These are phyloP conservation scores for Mucor mucedo DNA, from an alignment of 371 early-diverging fungal species.

Conservation along the genomic window DNA sequence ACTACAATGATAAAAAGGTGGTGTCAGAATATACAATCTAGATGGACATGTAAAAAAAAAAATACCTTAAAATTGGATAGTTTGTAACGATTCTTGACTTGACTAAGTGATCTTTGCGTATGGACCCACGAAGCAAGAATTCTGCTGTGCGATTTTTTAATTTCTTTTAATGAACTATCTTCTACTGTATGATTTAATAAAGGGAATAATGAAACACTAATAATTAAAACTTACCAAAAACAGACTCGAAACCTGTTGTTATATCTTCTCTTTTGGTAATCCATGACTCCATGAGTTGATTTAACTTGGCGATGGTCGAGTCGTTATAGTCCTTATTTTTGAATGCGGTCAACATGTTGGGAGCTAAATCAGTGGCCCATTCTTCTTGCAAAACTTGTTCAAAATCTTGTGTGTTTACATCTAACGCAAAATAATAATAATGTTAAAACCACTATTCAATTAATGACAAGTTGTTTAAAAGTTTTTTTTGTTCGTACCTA, in stretches of 20 bases:
- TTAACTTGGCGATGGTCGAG: slow-evolving; percentile 22
- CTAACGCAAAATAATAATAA: background rate
- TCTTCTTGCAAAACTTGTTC: slow-evolving; percentile 21
- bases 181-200: slow-evolving; percentile 2
- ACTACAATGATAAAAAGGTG: slow-evolving; percentile 8
- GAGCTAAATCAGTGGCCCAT: slow-evolving; percentile 19
- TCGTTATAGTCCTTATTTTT: slow-evolving; percentile 19
- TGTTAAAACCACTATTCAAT: background rate
- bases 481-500: slow-evolving; percentile 9
- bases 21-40: background rate
- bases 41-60: background rate
- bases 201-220: background rate
- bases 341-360: slow-evolving; percentile 15
- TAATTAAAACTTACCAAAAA: slow-evolving; percentile 24
- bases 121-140: slow-evolving; percentile 17
- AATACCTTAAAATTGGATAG: slow-evolving; percentile 25
- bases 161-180: slow-evolving; percentile 20
- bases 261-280: slow-evolving; percentile 25
- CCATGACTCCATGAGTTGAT: slow-evolving; percentile 27
- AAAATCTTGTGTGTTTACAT: slow-evolving; percentile 1
- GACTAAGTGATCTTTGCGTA: slow-evolving; percentile 18
- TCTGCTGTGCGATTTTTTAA: slow-evolving; percentile 16
- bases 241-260: slow-evolving; percentile 17
- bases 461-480: too few relatives aligned
- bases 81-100: slow-evolving; percentile 18